Evolutionary conservation across 148 eudicot species (phyloP).

Genomic region (Limonium bicolor): DNA sequence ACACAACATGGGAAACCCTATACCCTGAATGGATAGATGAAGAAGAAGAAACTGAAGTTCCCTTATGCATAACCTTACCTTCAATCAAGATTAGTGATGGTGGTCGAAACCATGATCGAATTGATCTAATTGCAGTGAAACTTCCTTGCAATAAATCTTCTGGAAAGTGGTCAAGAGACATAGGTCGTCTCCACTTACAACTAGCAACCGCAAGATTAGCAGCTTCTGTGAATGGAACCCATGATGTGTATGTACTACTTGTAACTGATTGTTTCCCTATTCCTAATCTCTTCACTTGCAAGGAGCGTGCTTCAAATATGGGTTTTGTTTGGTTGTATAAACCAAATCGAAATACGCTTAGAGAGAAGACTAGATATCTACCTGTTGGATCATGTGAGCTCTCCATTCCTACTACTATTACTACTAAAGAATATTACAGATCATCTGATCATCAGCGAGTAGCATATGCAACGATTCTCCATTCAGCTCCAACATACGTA

Average conservation of each 20-base stretch:
- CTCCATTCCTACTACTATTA: slow-evolving; percentile 31
- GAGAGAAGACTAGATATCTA: slow-evolving; percentile 65
- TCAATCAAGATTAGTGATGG: background rate
- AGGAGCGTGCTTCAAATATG: slow-evolving; percentile 49
- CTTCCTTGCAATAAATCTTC: slow-evolving; percentile 19
- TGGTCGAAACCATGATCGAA: background rate
- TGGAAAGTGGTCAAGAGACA: slow-evolving; percentile 66
- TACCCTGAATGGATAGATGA: slow-evolving; percentile 8
- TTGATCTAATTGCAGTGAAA: slow-evolving; percentile 6
- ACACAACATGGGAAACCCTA: slow-evolving; percentile 3
- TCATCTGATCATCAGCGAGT: slow-evolving; percentile 3
- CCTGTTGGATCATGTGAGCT: slow-evolving; percentile 97
- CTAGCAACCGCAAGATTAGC: slow-evolving; percentile 75
- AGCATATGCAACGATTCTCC: slow-evolving; percentile 10
- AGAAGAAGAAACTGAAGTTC: slow-evolving; percentile 2
- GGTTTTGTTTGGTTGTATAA: slow-evolving; percentile 71
- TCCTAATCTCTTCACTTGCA: slow-evolving; percentile 82
- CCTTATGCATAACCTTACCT: slow-evolving; percentile 2
- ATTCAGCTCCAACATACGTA: slow-evolving; percentile 6
- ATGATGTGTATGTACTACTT: slow-evolving; percentile 55
- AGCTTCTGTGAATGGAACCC: slow-evolving; percentile 47
- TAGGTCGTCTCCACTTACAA: slow-evolving; percentile 78
- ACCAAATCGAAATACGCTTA: slow-evolving; percentile 49
- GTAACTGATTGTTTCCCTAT: slow-evolving; percentile 72
- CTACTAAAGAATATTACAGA: background rate